These are phyloP conservation scores for Terfezia boudieri DNA, from an alignment of 495 filamentous ascomycete genomes.

Conservation along the genomic window DNA sequence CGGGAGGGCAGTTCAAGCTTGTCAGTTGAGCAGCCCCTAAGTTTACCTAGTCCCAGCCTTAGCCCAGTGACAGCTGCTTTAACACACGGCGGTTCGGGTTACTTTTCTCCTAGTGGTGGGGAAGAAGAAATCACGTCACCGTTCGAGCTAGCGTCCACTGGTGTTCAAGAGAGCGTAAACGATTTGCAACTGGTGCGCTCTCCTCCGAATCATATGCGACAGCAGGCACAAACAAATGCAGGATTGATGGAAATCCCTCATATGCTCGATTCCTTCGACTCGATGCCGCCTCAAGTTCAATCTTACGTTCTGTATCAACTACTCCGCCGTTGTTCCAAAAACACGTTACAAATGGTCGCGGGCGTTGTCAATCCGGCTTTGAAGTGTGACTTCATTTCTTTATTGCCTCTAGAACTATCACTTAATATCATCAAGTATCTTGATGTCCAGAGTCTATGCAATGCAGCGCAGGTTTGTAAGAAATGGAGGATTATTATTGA, in stretches of 20 bases:
- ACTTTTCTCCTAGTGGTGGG: slow-evolving; percentile 17
- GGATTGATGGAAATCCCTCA: slow-evolving; percentile 48
- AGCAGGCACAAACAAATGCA: slow-evolving; percentile 11
- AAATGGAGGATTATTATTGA: slow-evolving; percentile 79
- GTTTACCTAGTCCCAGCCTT: slow-evolving; percentile 79
- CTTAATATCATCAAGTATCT: slow-evolving; percentile 73
- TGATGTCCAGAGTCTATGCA: slow-evolving; percentile 68
- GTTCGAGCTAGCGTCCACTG: slow-evolving; percentile 21
- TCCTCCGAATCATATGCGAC: slow-evolving; percentile 6
- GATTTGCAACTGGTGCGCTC: slow-evolving; percentile 16
- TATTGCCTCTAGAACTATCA: slow-evolving; percentile 69
- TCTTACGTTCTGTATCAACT: slow-evolving; percentile 92
- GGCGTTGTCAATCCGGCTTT: slow-evolving; percentile 88
- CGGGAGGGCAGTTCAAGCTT: slow-evolving; percentile 2
- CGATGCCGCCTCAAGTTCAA: slow-evolving; percentile 70
- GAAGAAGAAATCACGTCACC: slow-evolving; percentile 17
- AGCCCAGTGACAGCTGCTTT: slow-evolving; percentile 58
- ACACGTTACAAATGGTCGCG: slow-evolving; percentile 76
- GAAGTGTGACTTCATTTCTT: slow-evolving; percentile 73
- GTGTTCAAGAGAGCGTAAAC: slow-evolving; percentile 17
- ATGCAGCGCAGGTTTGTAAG: slow-evolving; percentile 81
- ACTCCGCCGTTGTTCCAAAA: slow-evolving; percentile 65
- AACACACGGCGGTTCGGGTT: slow-evolving; percentile 20
- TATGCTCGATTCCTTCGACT: slow-evolving; percentile 77
- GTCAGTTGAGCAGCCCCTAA: slow-evolving; percentile 43